phyloP scores from a whole-genome alignment of 2,329 filamentous ascomycete genomes.

The Hypoxylon sp. region DNA sequence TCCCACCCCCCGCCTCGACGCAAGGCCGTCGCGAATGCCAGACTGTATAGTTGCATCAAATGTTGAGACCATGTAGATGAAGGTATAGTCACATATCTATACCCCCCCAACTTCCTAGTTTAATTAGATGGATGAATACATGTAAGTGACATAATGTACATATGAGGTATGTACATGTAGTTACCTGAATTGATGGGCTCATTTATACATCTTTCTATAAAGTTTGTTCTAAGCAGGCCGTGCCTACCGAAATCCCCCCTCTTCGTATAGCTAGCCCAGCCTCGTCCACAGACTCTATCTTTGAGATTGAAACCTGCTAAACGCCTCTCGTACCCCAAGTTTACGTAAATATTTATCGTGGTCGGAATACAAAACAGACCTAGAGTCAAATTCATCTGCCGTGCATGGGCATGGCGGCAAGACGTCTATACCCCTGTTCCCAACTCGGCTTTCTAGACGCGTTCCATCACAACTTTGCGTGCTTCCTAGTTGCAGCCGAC shows the following conservation, averaged over 20 bases:
- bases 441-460: constrained; percentile 35
- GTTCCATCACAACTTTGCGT: constrained; percentile 25
- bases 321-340: not conserved
- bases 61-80: not conserved
- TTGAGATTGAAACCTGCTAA: constrained; percentile 2
- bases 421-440: constrained; percentile 31
- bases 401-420: constrained; percentile 25
- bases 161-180: too few species aligned
- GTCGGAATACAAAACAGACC: constrained; percentile 18
- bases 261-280: constrained; percentile 15
- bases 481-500: constrained; percentile 17
- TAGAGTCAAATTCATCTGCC: constrained; percentile 38
- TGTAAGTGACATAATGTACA: not conserved
- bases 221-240: constrained; percentile 5
- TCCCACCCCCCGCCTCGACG: constrained; percentile 25
- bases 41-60: not conserved
- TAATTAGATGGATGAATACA: constrained; percentile 9
- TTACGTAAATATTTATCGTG: constrained; percentile 21
- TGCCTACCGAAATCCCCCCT: constrained; percentile 1
- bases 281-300: constrained; percentile 4
- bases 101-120: not conserved
- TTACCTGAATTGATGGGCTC: not conserved
- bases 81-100: constrained; percentile 3
- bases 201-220: constrained; percentile 3
- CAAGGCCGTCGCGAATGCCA: constrained; percentile 14